A percentile compares a stretch with the other conserved stretches of the same genome.
Evolutionary conservation across 345 rosid species (phyloP).

Genomic region (Citrus mangshanensis): DNA sequence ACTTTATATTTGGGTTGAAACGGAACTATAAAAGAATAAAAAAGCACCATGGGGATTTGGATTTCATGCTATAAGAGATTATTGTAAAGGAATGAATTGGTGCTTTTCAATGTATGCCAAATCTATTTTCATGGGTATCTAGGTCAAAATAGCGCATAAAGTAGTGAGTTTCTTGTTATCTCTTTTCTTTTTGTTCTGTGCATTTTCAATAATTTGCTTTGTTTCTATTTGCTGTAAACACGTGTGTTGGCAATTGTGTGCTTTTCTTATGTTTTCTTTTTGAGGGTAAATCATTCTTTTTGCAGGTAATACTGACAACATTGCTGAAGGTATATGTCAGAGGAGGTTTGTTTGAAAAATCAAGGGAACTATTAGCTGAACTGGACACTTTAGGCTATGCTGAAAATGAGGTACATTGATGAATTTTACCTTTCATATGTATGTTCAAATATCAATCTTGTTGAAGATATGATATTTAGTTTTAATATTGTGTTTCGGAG

Average conservation of each 20-base stretch:
- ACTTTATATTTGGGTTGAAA: no score
- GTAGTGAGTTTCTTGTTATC: no score
- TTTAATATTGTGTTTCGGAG: background rate
- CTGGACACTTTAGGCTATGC: slow-evolving; percentile 71
- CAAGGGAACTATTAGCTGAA: slow-evolving; percentile 67
- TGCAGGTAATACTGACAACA: slow-evolving; percentile 85
- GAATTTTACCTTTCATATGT: background rate
- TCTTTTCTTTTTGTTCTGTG: no score
- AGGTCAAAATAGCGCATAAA: no score
- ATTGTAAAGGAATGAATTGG: no score
- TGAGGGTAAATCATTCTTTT: background rate
- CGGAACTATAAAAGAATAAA: no score
- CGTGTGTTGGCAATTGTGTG: background rate
- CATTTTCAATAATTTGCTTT: background rate
- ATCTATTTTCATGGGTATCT: no score
- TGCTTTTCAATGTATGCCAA: no score
- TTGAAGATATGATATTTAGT: background rate
- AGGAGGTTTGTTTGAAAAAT: slow-evolving; percentile 85
- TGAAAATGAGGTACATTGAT: slow-evolving; percentile 61
- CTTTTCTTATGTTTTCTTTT: background rate
- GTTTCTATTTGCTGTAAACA: background rate
- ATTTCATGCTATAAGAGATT: background rate
- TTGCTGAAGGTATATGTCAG: slow-evolving; percentile 78
- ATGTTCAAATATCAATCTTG: slow-evolving; percentile 5
- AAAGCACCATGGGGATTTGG: no score